A percentile compares a stretch with the other conserved stretches of the same genome.
These are phyloP conservation scores for Eragrostis tef DNA, from an alignment of 202 grass and related monocot species.

Conservation along the genomic window DNA sequence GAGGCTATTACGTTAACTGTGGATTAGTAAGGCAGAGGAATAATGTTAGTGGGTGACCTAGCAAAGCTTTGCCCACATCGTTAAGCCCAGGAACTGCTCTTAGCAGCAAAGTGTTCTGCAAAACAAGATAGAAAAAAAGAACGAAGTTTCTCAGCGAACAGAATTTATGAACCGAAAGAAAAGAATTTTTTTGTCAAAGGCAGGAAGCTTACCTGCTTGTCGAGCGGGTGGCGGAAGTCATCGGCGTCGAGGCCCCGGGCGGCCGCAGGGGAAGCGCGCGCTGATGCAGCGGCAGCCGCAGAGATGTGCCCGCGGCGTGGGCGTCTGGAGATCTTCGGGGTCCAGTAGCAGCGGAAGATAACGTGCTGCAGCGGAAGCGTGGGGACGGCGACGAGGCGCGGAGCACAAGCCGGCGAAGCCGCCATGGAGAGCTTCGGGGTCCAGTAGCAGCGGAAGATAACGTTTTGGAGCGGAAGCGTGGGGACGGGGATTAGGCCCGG, in stretches of 20 bases:
- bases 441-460: slow-evolving; percentile 23
- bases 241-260: slow-evolving; percentile 74
- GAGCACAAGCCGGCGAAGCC: slow-evolving; percentile 44
- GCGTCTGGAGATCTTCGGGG: slow-evolving; percentile 16
- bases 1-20: neutral
- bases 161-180: neutral
- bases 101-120: slow-evolving; percentile 85
- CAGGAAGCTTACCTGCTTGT: slow-evolving; percentile 57
- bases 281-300: slow-evolving; percentile 17
- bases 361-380: slow-evolving; percentile 17
- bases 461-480: slow-evolving; percentile 15
- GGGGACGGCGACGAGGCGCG: slow-evolving; percentile 27
- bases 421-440: slow-evolving; percentile 36
- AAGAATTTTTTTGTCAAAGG: neutral
- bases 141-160: neutral
- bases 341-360: slow-evolving; percentile 16
- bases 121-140: neutral
- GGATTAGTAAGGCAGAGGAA: neutral
- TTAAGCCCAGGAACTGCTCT: slow-evolving; percentile 82
- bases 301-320: neutral
- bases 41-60: slow-evolving; percentile 54
- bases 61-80: slow-evolving; percentile 81
- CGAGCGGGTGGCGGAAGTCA: slow-evolving; percentile 89
- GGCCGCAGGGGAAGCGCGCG: slow-evolving; percentile 37
- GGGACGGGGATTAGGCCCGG: slow-evolving; percentile 28